Base-by-base conservation (phyloP, 176 grass and related monocot genomes). In the Oryza rufipogon region DNA sequence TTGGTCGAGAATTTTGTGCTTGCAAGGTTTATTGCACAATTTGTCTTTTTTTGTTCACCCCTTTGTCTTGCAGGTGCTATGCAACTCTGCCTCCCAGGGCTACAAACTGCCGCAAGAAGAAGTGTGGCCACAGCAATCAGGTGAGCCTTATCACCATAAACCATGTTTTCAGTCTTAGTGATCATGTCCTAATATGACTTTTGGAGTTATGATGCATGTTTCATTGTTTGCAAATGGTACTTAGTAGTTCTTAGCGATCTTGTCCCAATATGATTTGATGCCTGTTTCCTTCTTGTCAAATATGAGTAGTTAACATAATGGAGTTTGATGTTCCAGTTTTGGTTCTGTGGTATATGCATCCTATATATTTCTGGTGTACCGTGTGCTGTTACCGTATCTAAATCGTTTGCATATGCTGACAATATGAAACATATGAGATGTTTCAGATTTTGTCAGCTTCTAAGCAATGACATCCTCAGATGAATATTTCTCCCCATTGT, bases 71-170 rank as follows among this genome's bases (percentile, higher is more conserved):
- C 51, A 54, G 51, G 51, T 54, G 15, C 51, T 54, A 19, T 54
- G 51, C 51, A 54, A 54, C 51, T 54, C 15, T 54, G 51, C 51
- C 51, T 54, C 34, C 34, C 34, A 36, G 34, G 34, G 34, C 34
- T 36, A 36, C 34, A 36, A 36, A 36, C 34, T 36, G 4, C 34
- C 34, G 34, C 34, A 36, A 80, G 80, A 88, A 94, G 89, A 92
- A 92, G 69, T 95, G 88, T 79, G 93, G 90, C 23, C 80, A 86
- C 82, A 95, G 93, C 93, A 95, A 88, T 68, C 83, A 88, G 89
- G 92, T 94, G 41, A 72, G 6, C 12, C 9, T 30, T 56, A 39
- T 22, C 51, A 74, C 25, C 71, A 47, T 15, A 60, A n/a, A 58
- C 2, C 7, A 17, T 60, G 9, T 45, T 54, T 3, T 74, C 73